These are phyloP conservation scores for Ichthyophthirius multifiliis DNA, from an alignment of 169 alveolate genomes.

Conservation along the genomic window DNA sequence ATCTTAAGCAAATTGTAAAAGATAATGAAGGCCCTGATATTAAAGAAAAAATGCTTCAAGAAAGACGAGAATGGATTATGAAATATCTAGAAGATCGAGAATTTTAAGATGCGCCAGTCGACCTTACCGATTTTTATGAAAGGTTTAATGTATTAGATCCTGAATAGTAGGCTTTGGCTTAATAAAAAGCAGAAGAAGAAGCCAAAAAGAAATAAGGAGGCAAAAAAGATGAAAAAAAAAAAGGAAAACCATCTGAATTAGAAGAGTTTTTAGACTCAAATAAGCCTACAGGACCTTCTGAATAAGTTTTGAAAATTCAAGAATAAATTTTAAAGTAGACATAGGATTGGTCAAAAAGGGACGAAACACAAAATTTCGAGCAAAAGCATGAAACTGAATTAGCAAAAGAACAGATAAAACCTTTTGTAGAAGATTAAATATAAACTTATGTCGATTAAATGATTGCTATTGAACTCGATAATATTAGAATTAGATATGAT, in stretches of 20 bases:
- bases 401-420: conserved; percentile 60
- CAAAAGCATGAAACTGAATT: conserved; percentile 61
- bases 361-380: conserved; percentile 65
- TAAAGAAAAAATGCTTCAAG: conserved; percentile 73
- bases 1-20: conserved; percentile 59
- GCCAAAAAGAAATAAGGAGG: conserved; percentile 49
- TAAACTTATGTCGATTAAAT: conserved; percentile 71
- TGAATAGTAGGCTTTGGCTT: conserved; percentile 66
- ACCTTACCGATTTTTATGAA: conserved; percentile 59
- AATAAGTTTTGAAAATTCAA: conserved; percentile 65
- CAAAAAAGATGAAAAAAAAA: conserved; percentile 50
- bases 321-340: conserved; percentile 62
- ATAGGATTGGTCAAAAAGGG: conserved; percentile 71
- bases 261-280: conserved; percentile 43
- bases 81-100: conserved; percentile 56
- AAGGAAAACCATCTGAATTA: conserved; percentile 39
- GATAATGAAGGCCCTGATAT: conserved; percentile 83
- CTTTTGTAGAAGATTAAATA: conserved; percentile 66
- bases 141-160: conserved; percentile 41
- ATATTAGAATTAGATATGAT: conserved; percentile 51
- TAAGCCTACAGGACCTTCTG: conserved; percentile 64
- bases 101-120: conserved; percentile 49
- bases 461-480: conserved; percentile 78
- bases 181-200: conserved; percentile 52
- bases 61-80: conserved; percentile 78